A percentile compares a stretch with the other conserved stretches of the same genome.
These are phyloP conservation scores for Penstemon davidsonii DNA, from an alignment of 257 asterid genomes.

Conservation along the genomic window DNA sequence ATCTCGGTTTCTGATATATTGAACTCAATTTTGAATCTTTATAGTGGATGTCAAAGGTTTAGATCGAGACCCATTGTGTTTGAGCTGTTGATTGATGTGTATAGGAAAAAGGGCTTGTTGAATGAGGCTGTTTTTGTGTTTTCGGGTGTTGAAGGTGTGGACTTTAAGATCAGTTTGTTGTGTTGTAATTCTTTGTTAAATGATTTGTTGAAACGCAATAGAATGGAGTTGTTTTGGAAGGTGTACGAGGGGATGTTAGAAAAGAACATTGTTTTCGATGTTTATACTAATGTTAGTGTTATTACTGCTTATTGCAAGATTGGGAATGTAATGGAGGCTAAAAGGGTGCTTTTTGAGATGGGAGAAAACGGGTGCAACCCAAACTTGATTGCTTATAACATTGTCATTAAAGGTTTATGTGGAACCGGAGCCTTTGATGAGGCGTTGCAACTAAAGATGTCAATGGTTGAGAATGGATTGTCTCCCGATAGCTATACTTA, in stretches of 20 bases:
- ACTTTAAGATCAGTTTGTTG: slow-evolving; percentile 58
- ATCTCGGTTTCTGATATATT: slow-evolving; percentile 42
- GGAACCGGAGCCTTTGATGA: slow-evolving; percentile 56
- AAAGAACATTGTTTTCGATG: slow-evolving; percentile 48
- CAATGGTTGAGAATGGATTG: slow-evolving; percentile 64
- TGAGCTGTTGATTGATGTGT: slow-evolving; percentile 79
- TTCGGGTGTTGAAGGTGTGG: slow-evolving; percentile 44
- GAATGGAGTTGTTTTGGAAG: slow-evolving; percentile 70
- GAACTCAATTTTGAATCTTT: slow-evolving; percentile 50
- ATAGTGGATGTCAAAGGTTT: slow-evolving; percentile 39
- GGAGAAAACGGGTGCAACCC: slow-evolving; percentile 58
- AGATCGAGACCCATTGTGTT: slow-evolving; percentile 51
- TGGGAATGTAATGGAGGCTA: slow-evolving; percentile 62
- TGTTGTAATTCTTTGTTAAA: slow-evolving; percentile 85
- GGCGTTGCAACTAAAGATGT: slow-evolving; percentile 58
- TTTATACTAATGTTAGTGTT: slow-evolving; percentile 61
- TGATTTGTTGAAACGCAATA: slow-evolving; percentile 60
- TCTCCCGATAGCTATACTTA: slow-evolving; percentile 71
- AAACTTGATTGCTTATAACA: slow-evolving; percentile 62
- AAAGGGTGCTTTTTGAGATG: slow-evolving; percentile 60
- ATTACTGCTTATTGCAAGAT: slow-evolving; percentile 71
- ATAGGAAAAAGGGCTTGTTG: slow-evolving; percentile 66
- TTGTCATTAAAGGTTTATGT: slow-evolving; percentile 66
- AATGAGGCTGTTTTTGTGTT: slow-evolving; percentile 66
- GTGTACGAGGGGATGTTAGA: slow-evolving; percentile 58